Percentiles rank a stretch among this genome's conserved stretches.
Conservation (phyloP, 441 rosid species). For the Hura crepitans region DNA sequence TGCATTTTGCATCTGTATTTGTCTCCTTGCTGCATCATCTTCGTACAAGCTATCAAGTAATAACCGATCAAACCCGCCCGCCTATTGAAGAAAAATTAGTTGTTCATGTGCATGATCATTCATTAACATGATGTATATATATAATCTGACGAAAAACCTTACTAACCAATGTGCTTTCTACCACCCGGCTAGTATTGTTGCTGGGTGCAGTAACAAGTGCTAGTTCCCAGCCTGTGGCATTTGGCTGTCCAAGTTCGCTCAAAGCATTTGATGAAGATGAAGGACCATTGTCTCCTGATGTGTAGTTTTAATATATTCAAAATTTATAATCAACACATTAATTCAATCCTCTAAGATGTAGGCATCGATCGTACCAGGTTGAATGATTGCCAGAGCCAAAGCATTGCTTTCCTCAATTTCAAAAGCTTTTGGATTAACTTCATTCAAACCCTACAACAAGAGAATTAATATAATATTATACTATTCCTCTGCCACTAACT, state of each 20-base stretch:
- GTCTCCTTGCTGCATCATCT: slow-evolving; percentile 71
- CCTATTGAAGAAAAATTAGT: slow-evolving; percentile 35
- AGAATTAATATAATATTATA: no score
- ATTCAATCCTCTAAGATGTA: no score
- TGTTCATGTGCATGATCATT: no score
- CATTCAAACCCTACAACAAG: slow-evolving; percentile 58
- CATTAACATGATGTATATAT: not conserved
- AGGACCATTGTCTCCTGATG: slow-evolving; percentile 43
- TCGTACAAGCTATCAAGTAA: slow-evolving; percentile 77
- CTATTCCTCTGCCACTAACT: not conserved
- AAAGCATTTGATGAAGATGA: slow-evolving; percentile 42
- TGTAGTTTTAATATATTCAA: not conserved
- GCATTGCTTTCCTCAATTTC: slow-evolving; percentile 81
- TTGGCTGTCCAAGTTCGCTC: slow-evolving; percentile 42
- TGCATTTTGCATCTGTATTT: slow-evolving; percentile 66
- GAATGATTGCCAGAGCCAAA: slow-evolving; percentile 83
- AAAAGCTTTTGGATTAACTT: slow-evolving; percentile 61
- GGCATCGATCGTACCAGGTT: no score
- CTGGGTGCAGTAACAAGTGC: slow-evolving; percentile 68
- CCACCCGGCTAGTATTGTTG: slow-evolving; percentile 32
- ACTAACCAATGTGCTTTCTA: slow-evolving; percentile 47
- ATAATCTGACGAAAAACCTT: not conserved
- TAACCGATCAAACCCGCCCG: slow-evolving; percentile 78
- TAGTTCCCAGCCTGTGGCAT: slow-evolving; percentile 72
- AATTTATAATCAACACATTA: no score